These are phyloP conservation scores for Reutealis trisperma DNA, from an alignment of 345 rosid genomes.

Conservation along the genomic window DNA sequence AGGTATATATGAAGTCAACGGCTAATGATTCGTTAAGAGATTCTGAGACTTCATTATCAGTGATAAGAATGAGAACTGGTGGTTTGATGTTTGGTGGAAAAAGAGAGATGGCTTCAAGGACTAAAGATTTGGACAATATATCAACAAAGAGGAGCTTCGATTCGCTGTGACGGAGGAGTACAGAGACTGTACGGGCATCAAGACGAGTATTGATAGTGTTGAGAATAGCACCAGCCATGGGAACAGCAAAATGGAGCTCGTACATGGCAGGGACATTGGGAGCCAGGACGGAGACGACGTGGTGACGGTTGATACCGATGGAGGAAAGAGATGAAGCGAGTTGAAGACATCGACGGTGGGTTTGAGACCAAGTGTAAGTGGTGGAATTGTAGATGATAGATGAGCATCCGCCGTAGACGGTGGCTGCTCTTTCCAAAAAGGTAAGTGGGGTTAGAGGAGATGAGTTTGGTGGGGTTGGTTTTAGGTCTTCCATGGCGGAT, in stretches of 20 bases:
- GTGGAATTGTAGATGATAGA: conserved; percentile 22
- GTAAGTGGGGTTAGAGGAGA: conserved; percentile 16
- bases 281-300: conserved; percentile 28
- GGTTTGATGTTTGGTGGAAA: neutral
- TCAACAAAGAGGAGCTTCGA: conserved; percentile 27
- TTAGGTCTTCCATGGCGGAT: conserved; percentile 13
- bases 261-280: conserved; percentile 25
- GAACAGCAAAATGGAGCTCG: conserved; percentile 32
- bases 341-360: conserved; percentile 30
- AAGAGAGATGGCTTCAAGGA: conserved; percentile 15
- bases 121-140: neutral
- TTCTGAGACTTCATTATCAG: conserved; percentile 1
- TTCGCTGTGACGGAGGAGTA: conserved; percentile 26
- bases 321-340: conserved; percentile 25
- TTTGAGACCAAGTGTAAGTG: conserved; percentile 23
- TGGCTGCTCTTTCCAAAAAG: conserved; percentile 25
- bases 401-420: conserved; percentile 15
- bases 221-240: conserved; percentile 29
- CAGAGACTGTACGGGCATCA: conserved; percentile 28
- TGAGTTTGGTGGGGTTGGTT: conserved; percentile 9
- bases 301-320: conserved; percentile 12
- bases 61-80: conserved; percentile 18
- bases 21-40: neutral
- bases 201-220: conserved; percentile 28
- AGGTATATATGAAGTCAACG: conserved; percentile 17